Evolutionary conservation across 495 filamentous ascomycete species (phyloP), one percentile per base, ranked within the genome.

Genomic region (Amorphotheca resinae): DNA sequence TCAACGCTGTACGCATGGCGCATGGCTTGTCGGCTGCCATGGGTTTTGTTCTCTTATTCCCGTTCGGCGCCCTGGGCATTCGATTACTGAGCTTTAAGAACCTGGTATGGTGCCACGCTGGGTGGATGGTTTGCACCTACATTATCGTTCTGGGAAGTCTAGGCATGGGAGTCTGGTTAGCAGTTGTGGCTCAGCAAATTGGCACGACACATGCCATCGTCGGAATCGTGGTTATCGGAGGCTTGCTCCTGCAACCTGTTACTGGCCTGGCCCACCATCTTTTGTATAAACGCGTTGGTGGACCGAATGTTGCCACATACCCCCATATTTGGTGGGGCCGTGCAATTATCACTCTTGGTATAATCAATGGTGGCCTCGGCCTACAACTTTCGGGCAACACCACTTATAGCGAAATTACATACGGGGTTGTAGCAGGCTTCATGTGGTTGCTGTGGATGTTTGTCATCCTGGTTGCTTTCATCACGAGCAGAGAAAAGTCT

Each of bases 321-420:
- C 56, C 59, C 8, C 83, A 88, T 52, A 72, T 80, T 46, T 86
- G 82, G 81, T 73, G 68, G 46, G n/a, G 83, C 3, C 72, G 83
- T 2, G 36, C 59, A 4, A 52, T 83, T 30, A 67, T 87, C 25
- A 57, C 67, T 3, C 52, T 83, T 14, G 82, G 77, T 3, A 66
- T 84, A 26, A 65, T 85, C 45, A 87, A 85, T 58, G 82, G 72
- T 38, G 80, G 83, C 0, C 60, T 84, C 6, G 82, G 82, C 1
- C 65, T 84, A 14, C 48, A 61, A 21, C 54, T 79, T 12, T 54
- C 68, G n/a, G 45, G 51, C 14, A 45, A 45, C 22, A 42, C 41
- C 12, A 41, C 16, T 7, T 34, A 33, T 9, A 42, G 45, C 16
- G 44, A 74, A 17, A 67, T 80, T 45, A 73, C 71, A 7, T 82